These are phyloP conservation scores for Xylaria acuta DNA, from an alignment of 495 filamentous ascomycete species.

Conservation along the genomic window DNA sequence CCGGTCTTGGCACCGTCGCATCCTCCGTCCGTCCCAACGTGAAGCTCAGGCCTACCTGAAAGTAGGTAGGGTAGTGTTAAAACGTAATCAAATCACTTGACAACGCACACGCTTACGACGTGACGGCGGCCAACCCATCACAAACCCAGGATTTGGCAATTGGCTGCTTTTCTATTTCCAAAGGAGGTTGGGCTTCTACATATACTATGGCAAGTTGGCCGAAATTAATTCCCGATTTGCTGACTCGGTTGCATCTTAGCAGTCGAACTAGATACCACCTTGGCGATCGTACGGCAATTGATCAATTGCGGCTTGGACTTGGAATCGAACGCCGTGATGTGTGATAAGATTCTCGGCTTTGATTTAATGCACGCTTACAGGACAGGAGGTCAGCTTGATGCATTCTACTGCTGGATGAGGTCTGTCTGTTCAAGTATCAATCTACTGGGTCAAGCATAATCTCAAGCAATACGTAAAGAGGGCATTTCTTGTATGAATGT, in stretches of 20 bases:
- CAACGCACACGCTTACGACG: slow-evolving; percentile 16
- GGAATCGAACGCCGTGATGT: neutral
- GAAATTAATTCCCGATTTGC: neutral
- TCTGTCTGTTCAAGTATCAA: neutral
- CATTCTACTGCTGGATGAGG: neutral
- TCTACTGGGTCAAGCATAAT: neutral
- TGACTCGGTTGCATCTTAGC: neutral
- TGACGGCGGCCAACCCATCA: neutral
- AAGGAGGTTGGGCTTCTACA: neutral
- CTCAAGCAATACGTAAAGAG: neutral
- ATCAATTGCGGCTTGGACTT: neutral
- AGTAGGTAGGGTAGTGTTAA: slow-evolving; percentile 1
- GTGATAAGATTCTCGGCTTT: neutral
- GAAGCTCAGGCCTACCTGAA: slow-evolving; percentile 4
- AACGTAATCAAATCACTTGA: slow-evolving; percentile 8
- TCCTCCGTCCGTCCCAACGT: slow-evolving; percentile 2
- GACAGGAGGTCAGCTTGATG: neutral
- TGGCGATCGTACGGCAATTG: neutral
- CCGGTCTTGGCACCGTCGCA: slow-evolving; percentile 22
- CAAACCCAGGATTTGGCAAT: neutral
- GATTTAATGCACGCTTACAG: neutral
- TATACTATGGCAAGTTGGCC: neutral
- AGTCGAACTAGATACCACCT: neutral
- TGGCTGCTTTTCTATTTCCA: neutral
- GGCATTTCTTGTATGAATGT: neutral